Evolutionary conservation across 495 filamentous ascomycete species (phyloP).

Genomic region (Penicillium ochrochloron): DNA sequence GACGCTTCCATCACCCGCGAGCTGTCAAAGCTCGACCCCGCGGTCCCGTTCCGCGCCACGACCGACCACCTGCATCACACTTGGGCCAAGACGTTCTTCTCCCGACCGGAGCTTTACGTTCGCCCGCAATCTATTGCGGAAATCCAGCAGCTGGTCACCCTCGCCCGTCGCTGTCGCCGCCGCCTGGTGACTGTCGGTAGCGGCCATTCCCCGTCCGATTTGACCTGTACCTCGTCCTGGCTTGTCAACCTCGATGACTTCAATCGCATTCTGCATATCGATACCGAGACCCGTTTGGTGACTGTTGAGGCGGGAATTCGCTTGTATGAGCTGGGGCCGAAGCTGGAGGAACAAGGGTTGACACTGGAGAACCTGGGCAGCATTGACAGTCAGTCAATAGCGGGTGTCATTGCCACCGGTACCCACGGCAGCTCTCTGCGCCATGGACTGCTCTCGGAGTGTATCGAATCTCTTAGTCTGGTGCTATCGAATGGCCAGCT

Average conservation of each 20-base stretch:
- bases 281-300: constrained; percentile 65
- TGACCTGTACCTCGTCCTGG: constrained; percentile 95
- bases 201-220: constrained; percentile 86
- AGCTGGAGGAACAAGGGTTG: constrained; percentile 72
- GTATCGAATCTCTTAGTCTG: constrained; percentile 71
- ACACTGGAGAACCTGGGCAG: constrained; percentile 89
- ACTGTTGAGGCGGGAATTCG: constrained; percentile 85
- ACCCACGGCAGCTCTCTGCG: constrained; percentile 87
- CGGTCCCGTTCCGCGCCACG: constrained; percentile 76
- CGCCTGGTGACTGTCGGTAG: constrained; percentile 81
- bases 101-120: constrained; percentile 85
- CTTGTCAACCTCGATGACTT: constrained; percentile 90
- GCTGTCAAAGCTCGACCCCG: constrained; percentile 58
- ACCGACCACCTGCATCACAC: constrained; percentile 79
- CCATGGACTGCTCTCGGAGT: constrained; percentile 84
- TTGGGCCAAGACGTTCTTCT: constrained; percentile 94
- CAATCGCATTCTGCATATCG: constrained; percentile 69
- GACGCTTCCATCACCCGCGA: constrained; percentile 55
- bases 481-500: constrained; percentile 82
- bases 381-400: constrained; percentile 93
- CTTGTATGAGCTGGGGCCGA: constrained; percentile 67
- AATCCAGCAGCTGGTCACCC: constrained; percentile 77
- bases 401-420: constrained; percentile 88
- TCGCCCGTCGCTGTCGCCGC: constrained; percentile 81
- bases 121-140: constrained; percentile 77